A percentile compares a stretch with the other conserved stretches of the same genome.
These are phyloP conservation scores for Speleostelium caveatum DNA, from an alignment of 78 protist species.

Conservation along the genomic window DNA sequence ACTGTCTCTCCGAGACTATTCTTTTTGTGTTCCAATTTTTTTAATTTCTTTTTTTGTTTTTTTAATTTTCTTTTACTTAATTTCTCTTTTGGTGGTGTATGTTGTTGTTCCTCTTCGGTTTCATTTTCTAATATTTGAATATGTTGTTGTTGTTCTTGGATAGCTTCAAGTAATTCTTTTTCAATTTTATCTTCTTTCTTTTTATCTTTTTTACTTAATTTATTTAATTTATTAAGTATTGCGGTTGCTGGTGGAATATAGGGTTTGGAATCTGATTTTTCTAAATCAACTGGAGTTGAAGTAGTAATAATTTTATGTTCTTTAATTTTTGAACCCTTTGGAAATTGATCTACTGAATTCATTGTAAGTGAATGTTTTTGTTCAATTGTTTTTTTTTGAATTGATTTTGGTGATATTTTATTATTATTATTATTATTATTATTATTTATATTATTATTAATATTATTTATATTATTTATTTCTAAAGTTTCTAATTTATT, in stretches of 20 bases:
- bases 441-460: too few relatives aligned
- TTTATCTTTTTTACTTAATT: background rate
- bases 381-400: background rate
- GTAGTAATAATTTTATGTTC: background rate
- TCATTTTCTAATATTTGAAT: background rate
- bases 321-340: background rate
- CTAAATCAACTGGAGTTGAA: background rate
- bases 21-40: slow-evolving; percentile 64
- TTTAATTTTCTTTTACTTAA: slow-evolving; percentile 55
- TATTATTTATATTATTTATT: too few relatives aligned
- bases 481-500: background rate
- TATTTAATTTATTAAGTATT: background rate
- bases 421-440: too few relatives aligned
- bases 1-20: slow-evolving; percentile 69
- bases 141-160: slow-evolving; percentile 17
- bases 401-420: background rate
- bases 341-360: background rate
- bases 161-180: slow-evolving; percentile 40
- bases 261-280: slow-evolving; percentile 6
- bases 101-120: background rate
- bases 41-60: slow-evolving; percentile 10
- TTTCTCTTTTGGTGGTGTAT: background rate
- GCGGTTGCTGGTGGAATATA: slow-evolving; percentile 25
- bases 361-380: background rate
- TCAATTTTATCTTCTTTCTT: slow-evolving; percentile 62